Conservation (phyloP, 345 rosid genomes). For the Eucalyptus microcorys region DNA sequence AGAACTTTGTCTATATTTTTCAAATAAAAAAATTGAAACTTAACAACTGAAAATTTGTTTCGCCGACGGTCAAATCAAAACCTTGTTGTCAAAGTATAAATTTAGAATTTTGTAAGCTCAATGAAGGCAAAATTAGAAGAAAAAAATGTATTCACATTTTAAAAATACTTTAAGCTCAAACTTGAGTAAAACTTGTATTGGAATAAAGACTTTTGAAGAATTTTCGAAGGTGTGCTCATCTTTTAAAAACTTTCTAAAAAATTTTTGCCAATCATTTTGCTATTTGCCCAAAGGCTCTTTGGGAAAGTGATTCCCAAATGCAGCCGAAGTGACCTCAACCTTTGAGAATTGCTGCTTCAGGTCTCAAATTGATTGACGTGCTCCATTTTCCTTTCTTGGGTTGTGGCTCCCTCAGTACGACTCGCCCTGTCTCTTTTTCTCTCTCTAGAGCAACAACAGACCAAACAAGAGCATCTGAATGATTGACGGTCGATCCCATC, state of each 20-base stretch:
- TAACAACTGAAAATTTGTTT: accelerated
- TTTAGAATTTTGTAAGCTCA: background rate
- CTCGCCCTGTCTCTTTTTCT: background rate
- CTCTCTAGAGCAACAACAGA: background rate
- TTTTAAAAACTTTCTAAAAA: background rate
- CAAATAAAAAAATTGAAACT: background rate
- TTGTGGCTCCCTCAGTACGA: background rate
- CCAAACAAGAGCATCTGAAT: background rate
- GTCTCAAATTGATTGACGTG: background rate
- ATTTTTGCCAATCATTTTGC: background rate
- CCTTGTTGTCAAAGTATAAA: background rate
- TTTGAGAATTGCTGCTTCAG: background rate
- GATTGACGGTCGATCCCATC: background rate
- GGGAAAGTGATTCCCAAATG: background rate
- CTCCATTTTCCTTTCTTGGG: background rate
- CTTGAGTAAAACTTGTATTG: background rate
- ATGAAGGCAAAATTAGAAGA: background rate
- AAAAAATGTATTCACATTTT: background rate
- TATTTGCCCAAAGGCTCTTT: background rate
- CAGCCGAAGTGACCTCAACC: background rate
- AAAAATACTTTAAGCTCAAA: background rate
- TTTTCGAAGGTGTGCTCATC: background rate
- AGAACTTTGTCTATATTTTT: background rate
- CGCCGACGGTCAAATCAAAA: accelerated
- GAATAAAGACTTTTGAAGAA: background rate